Evolutionary conservation across 495 filamentous ascomycete genomes (phyloP).

Genomic region (Penicillium odoratum): DNA sequence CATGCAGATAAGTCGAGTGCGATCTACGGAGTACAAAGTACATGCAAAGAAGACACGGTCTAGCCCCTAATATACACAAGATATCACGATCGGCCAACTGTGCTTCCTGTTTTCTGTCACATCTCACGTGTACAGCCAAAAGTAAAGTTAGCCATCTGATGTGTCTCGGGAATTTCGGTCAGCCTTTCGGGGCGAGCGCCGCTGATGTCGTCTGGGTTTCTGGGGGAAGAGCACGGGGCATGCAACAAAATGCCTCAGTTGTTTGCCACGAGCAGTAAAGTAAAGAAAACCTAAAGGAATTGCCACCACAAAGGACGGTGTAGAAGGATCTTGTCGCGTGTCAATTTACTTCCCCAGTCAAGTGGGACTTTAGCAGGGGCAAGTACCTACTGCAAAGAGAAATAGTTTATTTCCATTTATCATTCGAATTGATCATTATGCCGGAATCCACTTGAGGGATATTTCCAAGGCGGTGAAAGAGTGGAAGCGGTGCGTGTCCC

Average conservation of each 20-base stretch:
- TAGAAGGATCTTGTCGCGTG: not conserved
- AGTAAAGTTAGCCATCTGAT: not conserved
- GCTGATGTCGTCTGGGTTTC: conserved; percentile 20
- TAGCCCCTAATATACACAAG: conserved; percentile 1
- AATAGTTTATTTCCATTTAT: conserved; percentile 4
- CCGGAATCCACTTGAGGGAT: conserved; percentile 13
- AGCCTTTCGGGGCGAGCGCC: conserved; percentile 25
- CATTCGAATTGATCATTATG: conserved; percentile 1
- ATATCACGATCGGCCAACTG: conserved; percentile 3
- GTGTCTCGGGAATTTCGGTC: conserved; percentile 3
- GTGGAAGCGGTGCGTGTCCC: conserved; percentile 15
- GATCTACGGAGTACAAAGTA: conserved; percentile 2
- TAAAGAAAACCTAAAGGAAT: conserved; percentile 5
- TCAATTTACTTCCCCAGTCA: not conserved
- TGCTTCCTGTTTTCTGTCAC: not conserved
- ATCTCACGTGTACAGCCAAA: conserved; percentile 3
- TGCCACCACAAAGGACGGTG: conserved; percentile 7
- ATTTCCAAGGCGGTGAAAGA: not conserved
- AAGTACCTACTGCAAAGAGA: conserved; percentile 2
- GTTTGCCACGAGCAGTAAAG: not conserved
- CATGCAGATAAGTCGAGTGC: not conserved
- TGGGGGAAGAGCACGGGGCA: conserved; percentile 11
- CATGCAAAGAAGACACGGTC: conserved; percentile 6
- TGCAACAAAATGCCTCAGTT: conserved; percentile 30
- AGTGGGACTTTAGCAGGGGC: not conserved